Evolutionary conservation across 768 basidiomycete genomes (phyloP), one percentile per base, ranked within the genome.

Genomic region (Mycena latifolia): DNA sequence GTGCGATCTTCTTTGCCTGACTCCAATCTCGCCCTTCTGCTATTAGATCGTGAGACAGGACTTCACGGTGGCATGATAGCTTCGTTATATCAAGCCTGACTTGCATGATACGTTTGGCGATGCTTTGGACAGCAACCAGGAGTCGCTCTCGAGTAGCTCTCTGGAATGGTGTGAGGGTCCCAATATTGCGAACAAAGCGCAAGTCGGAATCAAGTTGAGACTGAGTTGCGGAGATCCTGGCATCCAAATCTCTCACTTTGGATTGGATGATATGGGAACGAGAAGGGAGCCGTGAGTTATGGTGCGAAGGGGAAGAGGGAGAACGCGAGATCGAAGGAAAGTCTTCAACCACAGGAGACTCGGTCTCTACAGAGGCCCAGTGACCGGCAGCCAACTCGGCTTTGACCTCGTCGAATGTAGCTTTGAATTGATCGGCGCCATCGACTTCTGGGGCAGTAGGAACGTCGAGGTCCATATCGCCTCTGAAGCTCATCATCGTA

Each of bases 381-480:
- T 78, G 77, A 1, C 82, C 83, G 27, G 91, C 84, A 0, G 91
- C 92, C 54, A 96, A 81, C 72, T 93, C 91, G 1, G 92, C 92
- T 77, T 96, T 95, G 72, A 96, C 92, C 71, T 90, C 87, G 70
- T 94, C 89, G 74, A 95, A 96, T 0, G 93, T 93, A 24, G 91
- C 89, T 73, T 92, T 91, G 75, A 93, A 88, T 69, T 92, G 88
- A 31, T 86, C 87, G 47, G 86, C 84, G 29, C 85, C 86, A 47
- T 89, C 88, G 29, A 87, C 74, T 67, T 89, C 87, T 7, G 86
- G 86, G 12, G 85, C 84, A 24, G 81, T 77, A 14, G 86, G 81
- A 25, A 80, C 78, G 56, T 86, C 85, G 27, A 79, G 69, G 52
- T 84, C 81, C 51, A 82, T 71, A 35, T 77, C 76, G 20, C 74